phyloP scores from a whole-genome alignment of 2,329 filamentous ascomycete genomes.

The Verticillium nonalfalfae region DNA sequence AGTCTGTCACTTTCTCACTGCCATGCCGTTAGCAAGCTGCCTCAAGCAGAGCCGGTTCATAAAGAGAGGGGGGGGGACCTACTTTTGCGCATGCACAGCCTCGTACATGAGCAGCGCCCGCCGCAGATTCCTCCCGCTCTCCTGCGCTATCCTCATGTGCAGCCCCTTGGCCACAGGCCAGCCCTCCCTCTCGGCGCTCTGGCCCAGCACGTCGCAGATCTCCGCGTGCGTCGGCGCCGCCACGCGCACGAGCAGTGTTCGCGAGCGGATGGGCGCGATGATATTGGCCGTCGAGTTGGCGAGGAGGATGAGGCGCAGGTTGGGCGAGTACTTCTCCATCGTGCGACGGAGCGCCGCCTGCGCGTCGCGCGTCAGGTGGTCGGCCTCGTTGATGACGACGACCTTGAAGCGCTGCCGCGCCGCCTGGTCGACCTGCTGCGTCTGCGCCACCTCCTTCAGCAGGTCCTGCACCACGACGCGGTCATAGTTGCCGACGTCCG shows the following conservation, averaged over 20 bases:
- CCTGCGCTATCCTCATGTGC: slow-evolving; percentile 78
- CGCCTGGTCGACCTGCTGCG: slow-evolving; percentile 91
- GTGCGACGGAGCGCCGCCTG: slow-evolving; percentile 91
- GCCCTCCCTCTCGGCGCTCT: slow-evolving; percentile 69
- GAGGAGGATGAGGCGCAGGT: slow-evolving; percentile 82
- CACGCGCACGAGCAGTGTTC: slow-evolving; percentile 86
- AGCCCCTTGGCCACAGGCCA: slow-evolving; percentile 73
- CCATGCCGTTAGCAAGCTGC: slow-evolving; percentile 19
- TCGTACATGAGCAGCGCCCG: slow-evolving; percentile 94
- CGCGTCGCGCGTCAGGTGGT: slow-evolving; percentile 87
- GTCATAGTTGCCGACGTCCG: slow-evolving; percentile 94
- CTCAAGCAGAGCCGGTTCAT: background rate
- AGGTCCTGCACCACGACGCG: slow-evolving; percentile 93
- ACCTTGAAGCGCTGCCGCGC: slow-evolving; percentile 96
- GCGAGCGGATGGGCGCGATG: slow-evolving; percentile 92
- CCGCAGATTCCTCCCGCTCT: slow-evolving; percentile 86
- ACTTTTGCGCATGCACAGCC: slow-evolving; percentile 96
- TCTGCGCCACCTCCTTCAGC: slow-evolving; percentile 96
- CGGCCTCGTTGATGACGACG: slow-evolving; percentile 97
- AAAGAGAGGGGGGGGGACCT: slow-evolving; percentile 24
- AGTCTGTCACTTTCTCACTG: slow-evolving; percentile 85
- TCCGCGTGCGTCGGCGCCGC: slow-evolving; percentile 81
- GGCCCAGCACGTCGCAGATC: slow-evolving; percentile 71
- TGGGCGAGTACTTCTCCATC: slow-evolving; percentile 99
- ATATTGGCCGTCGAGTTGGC: slow-evolving; percentile 98